Evolutionary conservation across 2,329 filamentous ascomycete species (phyloP), one percentile per base, ranked within the genome.

Genomic region (Hypoxylon sp.): DNA sequence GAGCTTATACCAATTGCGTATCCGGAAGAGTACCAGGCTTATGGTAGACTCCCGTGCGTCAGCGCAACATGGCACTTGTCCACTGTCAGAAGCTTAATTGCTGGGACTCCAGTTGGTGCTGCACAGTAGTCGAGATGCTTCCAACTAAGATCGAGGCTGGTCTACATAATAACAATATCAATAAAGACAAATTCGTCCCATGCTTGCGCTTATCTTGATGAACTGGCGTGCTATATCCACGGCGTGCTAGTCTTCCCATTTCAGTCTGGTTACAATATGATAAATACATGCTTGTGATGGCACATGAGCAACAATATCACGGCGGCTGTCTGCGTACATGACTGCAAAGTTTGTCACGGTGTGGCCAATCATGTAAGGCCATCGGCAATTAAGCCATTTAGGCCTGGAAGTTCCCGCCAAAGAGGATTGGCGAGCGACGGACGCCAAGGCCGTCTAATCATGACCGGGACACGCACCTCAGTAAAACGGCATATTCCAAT

Each of bases 341-440:
- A 49, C 22, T 63, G 33, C 45, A 38, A 50, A 49, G 36, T 50
- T 54, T 52, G 51, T 48, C 14, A 30, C 49, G 16, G 30, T 26
- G 18, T 16, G 46, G 40, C 66, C 60, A 69, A 66, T 65, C 61
- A 60, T 16, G 16, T n/a, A 36, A 16, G 44, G 36, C 44, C 49
- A 8, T 56, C 49, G 57, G 64, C 53, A 67, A 67, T 67, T 67
- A 55, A 67, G 32, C 40, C 51, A 62, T 59, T 69, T 67, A 69
- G 64, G 67, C 67, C 40, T 64, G 48, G 42, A 61, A 52, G 48
- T 51, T 60, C 48, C 67, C 64, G 54, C 60, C 40, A 59, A 45
- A 53, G 48, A 67, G 54, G 49, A 55, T 60, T 51, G 36, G 55
- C 48, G 42, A 51, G 60, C 16, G 55, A 49, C 52, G 53, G 63